Conservation (phyloP, 805 yeast species). For the Lipomyces kockii region DNA sequence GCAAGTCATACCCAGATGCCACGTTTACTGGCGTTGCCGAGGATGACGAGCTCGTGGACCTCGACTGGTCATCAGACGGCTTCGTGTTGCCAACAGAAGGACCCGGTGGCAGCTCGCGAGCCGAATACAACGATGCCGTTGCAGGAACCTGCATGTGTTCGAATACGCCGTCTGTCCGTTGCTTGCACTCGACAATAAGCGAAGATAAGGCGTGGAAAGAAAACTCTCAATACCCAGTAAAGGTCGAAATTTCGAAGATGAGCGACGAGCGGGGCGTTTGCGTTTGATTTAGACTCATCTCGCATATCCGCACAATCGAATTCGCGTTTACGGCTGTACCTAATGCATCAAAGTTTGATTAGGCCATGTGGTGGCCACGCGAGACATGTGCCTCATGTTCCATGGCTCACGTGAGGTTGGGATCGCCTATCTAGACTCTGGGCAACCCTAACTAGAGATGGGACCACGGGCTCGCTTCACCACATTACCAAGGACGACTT, state of each 20-base stretch:
- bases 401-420: no score
- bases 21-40: background rate
- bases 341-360: background rate
- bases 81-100: background rate
- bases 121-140: constrained; percentile 1
- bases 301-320: background rate
- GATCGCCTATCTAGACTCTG: no score
- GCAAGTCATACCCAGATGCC: background rate
- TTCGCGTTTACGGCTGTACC: background rate
- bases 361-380: background rate
- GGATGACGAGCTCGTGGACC: background rate
- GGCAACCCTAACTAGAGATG: no score
- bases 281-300: background rate
- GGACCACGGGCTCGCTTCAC: no score
- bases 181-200: background rate
- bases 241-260: background rate
- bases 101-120: background rate
- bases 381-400: background rate
- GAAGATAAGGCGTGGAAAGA: background rate
- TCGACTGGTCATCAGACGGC: background rate
- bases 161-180: background rate
- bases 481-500: no score
- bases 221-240: background rate
- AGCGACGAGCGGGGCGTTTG: background rate
- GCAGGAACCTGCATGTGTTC: background rate